Conservation (phyloP, 1,139 yeast species). For the Kodamaea fungicola region DNA sequence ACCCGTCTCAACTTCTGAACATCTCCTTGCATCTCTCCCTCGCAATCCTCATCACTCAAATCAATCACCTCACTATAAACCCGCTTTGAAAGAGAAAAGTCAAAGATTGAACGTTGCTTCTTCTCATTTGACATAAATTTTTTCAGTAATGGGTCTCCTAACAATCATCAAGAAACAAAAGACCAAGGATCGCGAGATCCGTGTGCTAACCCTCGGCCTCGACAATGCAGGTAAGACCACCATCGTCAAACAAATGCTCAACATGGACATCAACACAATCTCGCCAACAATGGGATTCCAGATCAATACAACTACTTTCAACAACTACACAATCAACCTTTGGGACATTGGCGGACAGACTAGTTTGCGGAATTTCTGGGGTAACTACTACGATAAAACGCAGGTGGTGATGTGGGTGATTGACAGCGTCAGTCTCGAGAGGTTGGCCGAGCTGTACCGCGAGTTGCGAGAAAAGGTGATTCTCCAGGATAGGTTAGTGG, state of each 20-base stretch:
- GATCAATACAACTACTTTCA: conserved; percentile 39
- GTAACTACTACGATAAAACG: conserved; percentile 83
- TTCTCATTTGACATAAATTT: conserved; percentile 8
- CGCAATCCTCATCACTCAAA: conserved; percentile 9
- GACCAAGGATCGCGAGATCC: conserved; percentile 69
- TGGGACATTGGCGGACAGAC: conserved; percentile 94
- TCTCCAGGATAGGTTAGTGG: conserved; percentile 64
- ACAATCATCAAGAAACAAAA: conserved; percentile 81
- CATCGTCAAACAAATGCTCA: conserved; percentile 60
- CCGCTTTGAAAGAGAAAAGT: conserved; percentile 9
- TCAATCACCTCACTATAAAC: conserved; percentile 9
- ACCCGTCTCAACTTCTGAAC: neutral
- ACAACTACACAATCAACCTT: conserved; percentile 37
- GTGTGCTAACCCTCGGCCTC: conserved; percentile 76
- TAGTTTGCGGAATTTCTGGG: conserved; percentile 80
- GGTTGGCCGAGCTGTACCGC: conserved; percentile 59
- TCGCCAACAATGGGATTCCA: conserved; percentile 56
- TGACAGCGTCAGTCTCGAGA: conserved; percentile 60
- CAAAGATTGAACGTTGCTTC: conserved; percentile 15
- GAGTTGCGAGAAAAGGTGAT: conserved; percentile 63
- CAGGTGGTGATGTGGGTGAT: conserved; percentile 91
- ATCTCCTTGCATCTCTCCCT: neutral
- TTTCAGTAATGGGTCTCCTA: conserved; percentile 66
- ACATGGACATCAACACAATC: conserved; percentile 37
- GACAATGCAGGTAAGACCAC: conserved; percentile 91